Evolutionary conservation across 495 filamentous ascomycete species (phyloP).

Genomic region (Podospora anserina): DNA sequence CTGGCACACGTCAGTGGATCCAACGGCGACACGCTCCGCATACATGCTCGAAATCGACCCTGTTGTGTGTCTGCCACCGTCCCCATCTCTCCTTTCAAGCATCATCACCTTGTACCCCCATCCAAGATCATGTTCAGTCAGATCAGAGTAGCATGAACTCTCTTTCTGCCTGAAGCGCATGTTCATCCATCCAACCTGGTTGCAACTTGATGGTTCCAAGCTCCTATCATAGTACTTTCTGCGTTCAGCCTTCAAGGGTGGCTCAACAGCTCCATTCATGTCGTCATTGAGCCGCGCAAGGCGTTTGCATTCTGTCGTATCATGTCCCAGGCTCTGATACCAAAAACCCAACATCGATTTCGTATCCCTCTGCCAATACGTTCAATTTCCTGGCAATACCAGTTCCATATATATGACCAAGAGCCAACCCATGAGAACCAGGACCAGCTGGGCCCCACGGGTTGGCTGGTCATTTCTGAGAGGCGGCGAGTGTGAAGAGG

Average conservation of each 20-base stretch:
- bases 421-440: conserved; percentile 19
- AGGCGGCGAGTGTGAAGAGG: conserved; percentile 2
- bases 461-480: neutral
- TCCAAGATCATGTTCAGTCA: conserved; percentile 15
- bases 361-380: conserved; percentile 12
- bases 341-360: conserved; percentile 23
- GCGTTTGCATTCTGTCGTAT: conserved; percentile 8
- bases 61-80: neutral
- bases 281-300: neutral
- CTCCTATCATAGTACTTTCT: conserved; percentile 10
- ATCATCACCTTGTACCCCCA: conserved; percentile 26
- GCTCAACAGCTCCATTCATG: neutral
- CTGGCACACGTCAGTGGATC: conserved; percentile 25
- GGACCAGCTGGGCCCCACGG: conserved; percentile 21
- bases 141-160: conserved; percentile 19
- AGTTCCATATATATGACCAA: conserved; percentile 20
- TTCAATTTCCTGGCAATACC: conserved; percentile 19
- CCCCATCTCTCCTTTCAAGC: conserved; percentile 10
- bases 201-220: neutral
- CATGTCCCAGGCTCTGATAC: conserved; percentile 14
- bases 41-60: conserved; percentile 1
- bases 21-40: conserved; percentile 20
- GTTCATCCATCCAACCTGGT: neutral
- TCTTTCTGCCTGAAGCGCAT: conserved; percentile 5
- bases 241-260: neutral